Evolutionary conservation across 768 basidiomycete genomes (phyloP).

Genomic region (Guyanaporus albipodus): DNA sequence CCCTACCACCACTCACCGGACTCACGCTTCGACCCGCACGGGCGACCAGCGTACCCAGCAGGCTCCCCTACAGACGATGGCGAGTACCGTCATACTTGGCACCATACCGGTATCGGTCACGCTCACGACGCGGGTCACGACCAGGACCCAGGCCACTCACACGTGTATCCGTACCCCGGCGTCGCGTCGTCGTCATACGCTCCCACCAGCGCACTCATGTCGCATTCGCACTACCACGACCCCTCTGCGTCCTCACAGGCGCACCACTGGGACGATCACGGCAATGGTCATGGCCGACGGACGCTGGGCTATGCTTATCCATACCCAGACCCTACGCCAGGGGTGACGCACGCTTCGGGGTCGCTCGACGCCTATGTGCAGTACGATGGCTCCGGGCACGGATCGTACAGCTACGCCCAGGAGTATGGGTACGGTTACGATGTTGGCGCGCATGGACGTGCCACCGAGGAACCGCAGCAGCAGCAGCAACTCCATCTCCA

Average conservation of each 20-base stretch:
- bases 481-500: slow-evolving; percentile 24
- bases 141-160: slow-evolving; percentile 16
- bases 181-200: slow-evolving; percentile 4
- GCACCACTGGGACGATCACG: slow-evolving; percentile 18
- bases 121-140: no score
- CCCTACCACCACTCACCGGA: slow-evolving; percentile 9
- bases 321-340: no score
- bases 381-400: slow-evolving; percentile 1
- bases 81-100: no score
- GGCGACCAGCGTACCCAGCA: slow-evolving; percentile 10
- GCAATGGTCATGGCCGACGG: no score
- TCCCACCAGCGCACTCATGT: slow-evolving; percentile 1
- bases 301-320: no score
- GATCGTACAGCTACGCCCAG: no score
- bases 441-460: neutral
- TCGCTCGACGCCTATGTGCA: slow-evolving; percentile 1
- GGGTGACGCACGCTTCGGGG: no score
- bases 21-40: slow-evolving; percentile 15
- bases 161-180: slow-evolving; percentile 1
- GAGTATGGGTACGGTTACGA: no score
- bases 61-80: no score
- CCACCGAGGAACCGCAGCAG: slow-evolving; percentile 8
- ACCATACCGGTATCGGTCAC: no score
- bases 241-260: slow-evolving; percentile 7
- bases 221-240: slow-evolving; percentile 9